These are phyloP conservation scores for Ehretia macrophylla DNA, from an alignment of 257 asterid genomes.

Conservation along the genomic window DNA sequence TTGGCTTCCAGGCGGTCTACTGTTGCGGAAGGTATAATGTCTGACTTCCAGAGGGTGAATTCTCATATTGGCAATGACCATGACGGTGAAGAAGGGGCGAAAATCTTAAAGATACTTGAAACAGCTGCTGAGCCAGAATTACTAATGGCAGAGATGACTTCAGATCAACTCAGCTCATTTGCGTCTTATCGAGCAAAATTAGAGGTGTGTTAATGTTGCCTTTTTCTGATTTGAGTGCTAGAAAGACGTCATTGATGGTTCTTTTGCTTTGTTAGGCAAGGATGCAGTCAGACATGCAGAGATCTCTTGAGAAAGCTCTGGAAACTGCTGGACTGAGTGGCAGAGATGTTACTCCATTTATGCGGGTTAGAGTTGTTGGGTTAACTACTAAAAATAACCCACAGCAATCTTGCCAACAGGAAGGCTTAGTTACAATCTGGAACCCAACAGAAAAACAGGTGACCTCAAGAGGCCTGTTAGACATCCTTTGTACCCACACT, in stretches of 20 bases:
- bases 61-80: constrained; percentile 37
- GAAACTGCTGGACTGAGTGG: constrained; percentile 74
- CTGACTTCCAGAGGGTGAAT: constrained; percentile 57
- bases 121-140: constrained; percentile 94
- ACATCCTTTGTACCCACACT: not conserved
- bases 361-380: constrained; percentile 87
- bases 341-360: constrained; percentile 79
- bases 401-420: constrained; percentile 26
- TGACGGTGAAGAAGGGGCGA: constrained; percentile 92
- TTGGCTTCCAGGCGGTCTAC: constrained; percentile 46
- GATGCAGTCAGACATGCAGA: constrained; percentile 62
- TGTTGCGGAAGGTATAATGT: constrained; percentile 70
- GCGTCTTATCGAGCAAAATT: constrained; percentile 72
- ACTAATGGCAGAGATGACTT: constrained; percentile 96
- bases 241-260: constrained; percentile 10
- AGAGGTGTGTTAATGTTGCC: constrained; percentile 53
- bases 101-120: constrained; percentile 86
- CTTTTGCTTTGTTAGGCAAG: constrained; percentile 41
- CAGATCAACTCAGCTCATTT: constrained; percentile 71
- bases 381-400: constrained; percentile 43
- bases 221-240: constrained; percentile 3
- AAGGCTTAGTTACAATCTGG: constrained; percentile 94
- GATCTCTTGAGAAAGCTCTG: constrained; percentile 63
- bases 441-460: constrained; percentile 92
- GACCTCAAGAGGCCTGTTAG: constrained; percentile 1